A percentile compares a stretch with the other conserved stretches of the same genome.
These are phyloP conservation scores for Phylloporus scabripes DNA, from an alignment of 768 basidiomycete species.

Conservation along the genomic window DNA sequence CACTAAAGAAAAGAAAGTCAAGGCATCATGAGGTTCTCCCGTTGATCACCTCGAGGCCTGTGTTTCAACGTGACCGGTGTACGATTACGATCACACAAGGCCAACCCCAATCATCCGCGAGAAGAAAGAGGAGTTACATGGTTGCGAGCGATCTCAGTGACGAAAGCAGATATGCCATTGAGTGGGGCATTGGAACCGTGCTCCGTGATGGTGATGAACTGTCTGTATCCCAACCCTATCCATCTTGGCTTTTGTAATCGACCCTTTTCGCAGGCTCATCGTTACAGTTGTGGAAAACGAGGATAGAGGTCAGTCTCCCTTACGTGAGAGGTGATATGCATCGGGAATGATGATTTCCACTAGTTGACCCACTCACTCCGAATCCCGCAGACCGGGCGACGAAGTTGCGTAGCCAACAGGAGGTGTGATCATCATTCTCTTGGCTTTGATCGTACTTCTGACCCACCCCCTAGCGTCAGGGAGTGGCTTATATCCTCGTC, in stretches of 20 bases:
- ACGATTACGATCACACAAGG: conserved; percentile 88
- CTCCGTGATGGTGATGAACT: conserved; percentile 91
- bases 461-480: conserved; percentile 62
- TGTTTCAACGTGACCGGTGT: conserved; percentile 88
- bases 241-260: background rate
- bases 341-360: conserved; percentile 4
- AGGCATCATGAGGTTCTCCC: conserved; percentile 59
- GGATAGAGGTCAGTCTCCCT: conserved; percentile 56
- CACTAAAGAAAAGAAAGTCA: conserved; percentile 54
- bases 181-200: conserved; percentile 98
- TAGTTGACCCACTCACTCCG: conserved; percentile 65
- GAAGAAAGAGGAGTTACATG: conserved; percentile 65
- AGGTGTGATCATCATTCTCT: conserved; percentile 44
- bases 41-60: conserved; percentile 65
- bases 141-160: conserved; percentile 94
- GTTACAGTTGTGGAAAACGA: conserved; percentile 94
- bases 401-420: conserved; percentile 87
- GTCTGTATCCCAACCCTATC: conserved; percentile 30
- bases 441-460: conserved; percentile 7
- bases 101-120: conserved; percentile 56
- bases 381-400: conserved; percentile 68
- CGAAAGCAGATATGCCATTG: conserved; percentile 90
- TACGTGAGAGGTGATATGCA: background rate
- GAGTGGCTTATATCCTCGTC: conserved; percentile 78
- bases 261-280: conserved; percentile 47